A percentile compares a stretch with the other conserved stretches of the same genome.
These are phyloP conservation scores for Trichoderma hamatum DNA, from an alignment of 2,329 filamentous ascomycete species.

Conservation along the genomic window DNA sequence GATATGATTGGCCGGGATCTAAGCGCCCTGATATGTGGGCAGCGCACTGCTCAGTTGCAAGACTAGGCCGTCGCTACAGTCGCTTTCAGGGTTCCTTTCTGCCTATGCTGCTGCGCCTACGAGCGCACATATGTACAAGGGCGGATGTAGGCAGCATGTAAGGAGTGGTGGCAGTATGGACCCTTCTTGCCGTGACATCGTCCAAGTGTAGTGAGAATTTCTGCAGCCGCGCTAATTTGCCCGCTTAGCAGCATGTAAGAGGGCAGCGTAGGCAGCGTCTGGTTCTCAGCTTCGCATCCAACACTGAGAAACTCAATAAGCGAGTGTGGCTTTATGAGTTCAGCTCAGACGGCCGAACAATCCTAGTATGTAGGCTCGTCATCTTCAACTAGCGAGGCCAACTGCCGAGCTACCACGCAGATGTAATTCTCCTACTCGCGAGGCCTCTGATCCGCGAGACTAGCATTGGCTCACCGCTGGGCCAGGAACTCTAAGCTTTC, in stretches of 20 bases:
- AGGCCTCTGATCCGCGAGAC: slow-evolving; percentile 23
- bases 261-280: neutral
- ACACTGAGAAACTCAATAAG: slow-evolving; percentile 14
- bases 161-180: neutral
- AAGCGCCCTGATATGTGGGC: slow-evolving; percentile 38
- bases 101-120: slow-evolving; percentile 18
- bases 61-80: slow-evolving; percentile 25
- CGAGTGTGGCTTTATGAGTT: slow-evolving; percentile 10
- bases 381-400: slow-evolving; percentile 6
- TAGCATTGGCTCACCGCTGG: slow-evolving; percentile 27
- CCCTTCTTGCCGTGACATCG: slow-evolving; percentile 15
- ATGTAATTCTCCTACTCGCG: slow-evolving; percentile 21
- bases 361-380: neutral
- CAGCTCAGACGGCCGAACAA: neutral
- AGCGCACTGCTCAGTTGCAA: slow-evolving; percentile 26
- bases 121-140: neutral
- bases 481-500: slow-evolving; percentile 19
- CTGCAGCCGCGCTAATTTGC: slow-evolving; percentile 11
- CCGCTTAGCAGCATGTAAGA: neutral
- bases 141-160: slow-evolving; percentile 15
- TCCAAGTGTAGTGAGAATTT: slow-evolving; percentile 11
- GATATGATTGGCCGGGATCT: slow-evolving; percentile 41
- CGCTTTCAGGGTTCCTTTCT: slow-evolving; percentile 15
- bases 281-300: neutral
- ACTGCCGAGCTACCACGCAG: slow-evolving; percentile 22